Percentiles rank a stretch among this genome's conserved stretches.
phyloP scores from a whole-genome alignment of 164 flowering plant species.

The Vitis riparia region DNA sequence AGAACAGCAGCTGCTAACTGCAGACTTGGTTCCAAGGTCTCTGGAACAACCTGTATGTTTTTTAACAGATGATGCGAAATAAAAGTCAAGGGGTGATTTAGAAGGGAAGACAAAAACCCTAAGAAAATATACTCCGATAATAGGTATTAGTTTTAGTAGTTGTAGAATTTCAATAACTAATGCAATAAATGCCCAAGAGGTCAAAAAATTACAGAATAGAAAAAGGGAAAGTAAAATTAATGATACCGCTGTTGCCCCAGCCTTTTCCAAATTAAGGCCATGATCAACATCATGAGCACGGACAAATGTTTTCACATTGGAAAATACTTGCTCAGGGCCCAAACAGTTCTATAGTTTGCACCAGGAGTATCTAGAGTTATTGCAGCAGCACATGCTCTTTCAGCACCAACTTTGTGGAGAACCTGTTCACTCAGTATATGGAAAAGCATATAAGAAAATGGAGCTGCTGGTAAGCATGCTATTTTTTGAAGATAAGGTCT shows the following conservation, averaged over 20 bases:
- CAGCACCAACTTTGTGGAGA: conserved; percentile 96
- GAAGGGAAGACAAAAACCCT: no score
- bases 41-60: conserved; percentile 87
- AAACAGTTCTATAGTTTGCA: conserved; percentile 98
- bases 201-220: background rate
- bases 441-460: conserved; percentile 19
- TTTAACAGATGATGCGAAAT: no score
- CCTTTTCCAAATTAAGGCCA: conserved; percentile 97
- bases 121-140: no score
- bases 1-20: conserved; percentile 99
- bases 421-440: conserved; percentile 46
- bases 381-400: conserved; percentile 99
- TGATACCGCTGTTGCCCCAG: conserved; percentile 98
- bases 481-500: background rate
- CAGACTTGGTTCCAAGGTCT: conserved; percentile 97
- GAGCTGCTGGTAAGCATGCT: background rate
- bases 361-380: conserved; percentile 94
- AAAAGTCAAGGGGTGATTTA: no score
- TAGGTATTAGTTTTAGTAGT: no score
- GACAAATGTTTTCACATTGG: conserved; percentile 97
- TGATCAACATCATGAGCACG: conserved; percentile 99
- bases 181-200: background rate
- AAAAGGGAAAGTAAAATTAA: conserved; percentile 1
- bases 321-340: conserved; percentile 97
- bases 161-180: no score